Conservation (phyloP, 768 basidiomycete genomes). For the Xerocomellus chrysenteron region DNA sequence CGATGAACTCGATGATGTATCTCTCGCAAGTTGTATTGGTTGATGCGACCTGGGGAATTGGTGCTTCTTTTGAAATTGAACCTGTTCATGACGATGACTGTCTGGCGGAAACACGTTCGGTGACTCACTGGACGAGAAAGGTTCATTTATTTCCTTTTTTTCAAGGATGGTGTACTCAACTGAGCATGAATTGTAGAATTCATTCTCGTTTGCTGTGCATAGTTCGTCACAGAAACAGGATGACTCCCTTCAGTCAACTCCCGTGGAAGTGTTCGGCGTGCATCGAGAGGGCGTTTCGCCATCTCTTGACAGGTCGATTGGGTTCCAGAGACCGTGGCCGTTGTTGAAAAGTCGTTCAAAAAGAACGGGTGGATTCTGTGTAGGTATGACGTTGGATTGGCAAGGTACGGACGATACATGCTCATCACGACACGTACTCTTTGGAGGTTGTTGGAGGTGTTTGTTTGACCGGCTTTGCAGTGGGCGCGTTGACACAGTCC, state of each 20-base stretch:
- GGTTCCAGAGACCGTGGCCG: not conserved
- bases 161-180: slow-evolving; percentile 13
- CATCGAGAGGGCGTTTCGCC: not conserved
- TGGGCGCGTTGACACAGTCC: slow-evolving; percentile 5
- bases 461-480: slow-evolving; percentile 23
- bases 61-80: not conserved
- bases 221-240: not conserved
- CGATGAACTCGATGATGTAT: slow-evolving; percentile 1
- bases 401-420: slow-evolving; percentile 10
- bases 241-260: not conserved
- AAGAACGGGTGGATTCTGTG: slow-evolving; percentile 23
- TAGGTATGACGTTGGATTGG: slow-evolving; percentile 2
- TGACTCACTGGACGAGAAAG: slow-evolving; percentile 2
- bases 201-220: not conserved
- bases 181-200: not conserved
- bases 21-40: not conserved
- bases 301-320: not conserved
- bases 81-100: not conserved
- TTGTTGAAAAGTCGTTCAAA: slow-evolving; percentile 15
- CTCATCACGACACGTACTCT: slow-evolving; percentile 16
- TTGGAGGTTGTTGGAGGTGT: slow-evolving; percentile 2
- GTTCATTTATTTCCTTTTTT: not conserved
- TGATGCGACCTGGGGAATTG: not conserved
- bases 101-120: not conserved
- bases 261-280: not conserved